These are phyloP conservation scores for Cornus controversa DNA, from an alignment of 148 eudicot species.

Conservation along the genomic window DNA sequence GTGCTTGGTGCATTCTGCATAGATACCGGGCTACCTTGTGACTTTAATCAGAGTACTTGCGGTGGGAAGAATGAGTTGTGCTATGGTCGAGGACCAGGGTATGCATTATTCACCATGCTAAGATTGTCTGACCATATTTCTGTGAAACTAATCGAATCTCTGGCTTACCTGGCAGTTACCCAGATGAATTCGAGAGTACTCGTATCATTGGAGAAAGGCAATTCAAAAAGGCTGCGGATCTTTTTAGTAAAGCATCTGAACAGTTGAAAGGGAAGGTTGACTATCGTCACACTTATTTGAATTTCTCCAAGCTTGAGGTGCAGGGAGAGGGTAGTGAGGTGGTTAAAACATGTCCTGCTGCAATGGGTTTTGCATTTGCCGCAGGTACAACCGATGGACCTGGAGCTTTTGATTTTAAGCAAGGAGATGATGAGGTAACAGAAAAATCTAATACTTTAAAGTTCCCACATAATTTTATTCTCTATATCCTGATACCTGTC, in stretches of 20 bases:
- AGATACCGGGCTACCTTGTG: constrained; percentile 89
- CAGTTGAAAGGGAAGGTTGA: constrained; percentile 71
- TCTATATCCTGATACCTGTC: neutral
- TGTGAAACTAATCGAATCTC: neutral
- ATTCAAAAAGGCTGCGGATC: constrained; percentile 77
- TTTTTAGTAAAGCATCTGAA: constrained; percentile 75
- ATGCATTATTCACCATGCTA: constrained; percentile 11
- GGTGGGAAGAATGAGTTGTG: constrained; percentile 91
- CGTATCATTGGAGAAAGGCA: constrained; percentile 93
- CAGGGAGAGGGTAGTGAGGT: constrained; percentile 56
- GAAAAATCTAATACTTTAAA: neutral
- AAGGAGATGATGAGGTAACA: constrained; percentile 79
- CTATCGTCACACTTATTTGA: constrained; percentile 67
- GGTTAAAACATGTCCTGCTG: constrained; percentile 91
- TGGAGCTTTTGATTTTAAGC: constrained; percentile 94
- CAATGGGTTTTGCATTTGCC: constrained; percentile 98
- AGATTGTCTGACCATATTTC: neutral
- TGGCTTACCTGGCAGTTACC: constrained; percentile 53
- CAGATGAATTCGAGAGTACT: constrained; percentile 97
- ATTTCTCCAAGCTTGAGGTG: constrained; percentile 84
- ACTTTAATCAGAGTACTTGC: constrained; percentile 96
- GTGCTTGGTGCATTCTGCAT: constrained; percentile 85
- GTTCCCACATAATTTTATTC: neutral
- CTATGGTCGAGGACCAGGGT: constrained; percentile 99
- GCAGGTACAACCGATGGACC: constrained; percentile 99